phyloP scores from a whole-genome alignment of 75 land plant species.

The Selaginella moellendorffii region DNA sequence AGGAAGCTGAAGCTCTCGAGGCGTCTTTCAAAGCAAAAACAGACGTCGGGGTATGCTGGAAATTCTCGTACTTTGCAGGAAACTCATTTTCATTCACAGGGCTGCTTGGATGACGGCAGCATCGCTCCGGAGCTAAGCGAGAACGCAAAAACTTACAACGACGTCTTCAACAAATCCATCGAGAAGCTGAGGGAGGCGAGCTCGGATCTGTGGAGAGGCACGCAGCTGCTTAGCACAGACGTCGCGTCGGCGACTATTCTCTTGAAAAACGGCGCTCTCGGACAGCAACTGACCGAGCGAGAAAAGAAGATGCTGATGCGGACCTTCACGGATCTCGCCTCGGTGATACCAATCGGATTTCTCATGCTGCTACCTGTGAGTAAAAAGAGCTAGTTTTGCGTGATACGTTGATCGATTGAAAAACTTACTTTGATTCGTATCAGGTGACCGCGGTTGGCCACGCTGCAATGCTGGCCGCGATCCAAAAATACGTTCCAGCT shows the following conservation, averaged over 20 bases:
- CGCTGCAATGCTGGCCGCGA: slow-evolving; percentile 92
- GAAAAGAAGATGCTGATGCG: slow-evolving; percentile 72
- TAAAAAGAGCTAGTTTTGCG: background rate
- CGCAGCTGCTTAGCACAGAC: slow-evolving; percentile 80
- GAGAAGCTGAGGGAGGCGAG: slow-evolving; percentile 67
- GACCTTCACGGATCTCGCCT: slow-evolving; percentile 82
- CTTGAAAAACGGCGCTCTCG: slow-evolving; percentile 38
- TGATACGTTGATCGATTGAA: background rate
- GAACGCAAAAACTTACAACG: slow-evolving; percentile 35
- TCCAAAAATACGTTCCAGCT: slow-evolving; percentile 87
- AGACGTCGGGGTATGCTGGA: slow-evolving; percentile 3
- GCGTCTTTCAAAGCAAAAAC: slow-evolving; percentile 82
- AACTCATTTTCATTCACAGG: background rate
- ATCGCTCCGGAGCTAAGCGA: background rate
- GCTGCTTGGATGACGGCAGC: background rate
- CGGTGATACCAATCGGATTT: slow-evolving; percentile 85
- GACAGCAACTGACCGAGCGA: slow-evolving; percentile 75
- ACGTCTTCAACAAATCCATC: slow-evolving; percentile 51
- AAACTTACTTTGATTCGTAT: background rate
- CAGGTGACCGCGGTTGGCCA: slow-evolving; percentile 99
- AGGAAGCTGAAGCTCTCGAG: slow-evolving; percentile 86
- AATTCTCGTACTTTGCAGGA: background rate
- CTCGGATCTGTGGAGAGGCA: slow-evolving; percentile 86
- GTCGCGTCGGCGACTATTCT: slow-evolving; percentile 57
- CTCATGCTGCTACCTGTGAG: slow-evolving; percentile 96